These are phyloP conservation scores for Candida gigantensis DNA, from an alignment of 1,139 yeast species.

Conservation along the genomic window DNA sequence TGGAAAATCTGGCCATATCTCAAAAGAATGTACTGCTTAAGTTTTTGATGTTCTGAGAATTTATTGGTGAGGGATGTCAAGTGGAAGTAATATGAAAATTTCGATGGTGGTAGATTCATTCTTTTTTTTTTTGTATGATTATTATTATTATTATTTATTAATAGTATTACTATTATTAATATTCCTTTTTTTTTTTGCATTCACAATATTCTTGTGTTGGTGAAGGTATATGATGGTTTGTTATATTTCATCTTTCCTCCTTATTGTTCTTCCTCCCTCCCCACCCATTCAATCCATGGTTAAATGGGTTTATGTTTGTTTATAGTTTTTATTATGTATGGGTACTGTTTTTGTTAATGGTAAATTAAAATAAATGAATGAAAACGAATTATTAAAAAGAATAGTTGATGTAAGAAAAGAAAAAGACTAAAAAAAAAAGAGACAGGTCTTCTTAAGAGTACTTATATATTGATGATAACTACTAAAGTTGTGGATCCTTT, in stretches of 20 bases:
- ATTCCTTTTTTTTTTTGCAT: too few relatives aligned
- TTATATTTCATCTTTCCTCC: too few relatives aligned
- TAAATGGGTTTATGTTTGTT: not conserved
- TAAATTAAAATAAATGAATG: not conserved
- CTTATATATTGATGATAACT: too few relatives aligned
- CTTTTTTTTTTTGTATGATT: not conserved
- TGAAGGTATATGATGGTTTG: too few relatives aligned
- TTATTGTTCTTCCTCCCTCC: too few relatives aligned
- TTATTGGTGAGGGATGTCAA: not conserved
- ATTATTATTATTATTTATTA: too few relatives aligned
- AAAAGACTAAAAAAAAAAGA: too few relatives aligned
- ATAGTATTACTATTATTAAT: not conserved
- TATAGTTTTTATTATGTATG: not conserved
- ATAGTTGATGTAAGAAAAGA: too few relatives aligned
- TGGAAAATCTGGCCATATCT: conserved; percentile 38
- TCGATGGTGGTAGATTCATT: conserved; percentile 1
- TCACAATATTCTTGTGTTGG: too few relatives aligned
- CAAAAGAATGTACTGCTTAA: conserved; percentile 34
- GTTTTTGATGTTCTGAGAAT: not conserved
- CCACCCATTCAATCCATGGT: not conserved
- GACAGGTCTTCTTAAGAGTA: too few relatives aligned
- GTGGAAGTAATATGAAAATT: conserved; percentile 1
- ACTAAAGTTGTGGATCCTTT: too few relatives aligned
- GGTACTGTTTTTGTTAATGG: conserved; percentile 1
- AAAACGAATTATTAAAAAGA: not conserved